Evolutionary conservation across 2,329 filamentous ascomycete species (phyloP), one percentile per base, ranked within the genome.

Genomic region (Endoconidiophora laricicola): DNA sequence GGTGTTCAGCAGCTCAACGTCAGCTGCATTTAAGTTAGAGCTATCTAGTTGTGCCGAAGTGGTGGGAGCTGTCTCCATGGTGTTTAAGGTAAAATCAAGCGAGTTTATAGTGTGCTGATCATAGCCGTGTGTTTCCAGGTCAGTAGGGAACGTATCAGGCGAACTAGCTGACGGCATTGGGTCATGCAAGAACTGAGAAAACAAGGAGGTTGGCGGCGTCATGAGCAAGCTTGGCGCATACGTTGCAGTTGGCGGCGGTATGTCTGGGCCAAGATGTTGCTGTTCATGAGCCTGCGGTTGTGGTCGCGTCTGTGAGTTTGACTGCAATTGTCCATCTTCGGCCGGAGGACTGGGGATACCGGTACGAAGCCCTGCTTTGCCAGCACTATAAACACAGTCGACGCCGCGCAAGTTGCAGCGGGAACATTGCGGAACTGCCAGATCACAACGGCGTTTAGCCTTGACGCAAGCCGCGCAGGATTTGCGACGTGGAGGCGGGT

Each of bases 361-460:
- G 36, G 24, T 12, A 20, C 44, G 44, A 42, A 29, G 14, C 23
- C 42, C 37, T 6, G 42, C 37, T 5, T 38, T 26, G 40, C 37
- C 46, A 16, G n/a, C 36, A 14, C 26, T 44, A 39, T 76, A 78
- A 3, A 64, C 57, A 59, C 76, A 79, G 0, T 58, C 46, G 1
- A 77, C 58, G 1, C 62, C 60, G 24, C 72, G 67, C 50, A 69
- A 67, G 0, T 61, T 58, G 57, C 76, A 79, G 41, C 76, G 67
- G 14, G 67, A 60, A 56, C 76, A 80, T 10, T 65, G 58, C 2
- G 74, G 75, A 12, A 66, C 58, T 16, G 65, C 66, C 37, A 72
- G 66, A 55, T 74, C 71, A 58, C 76, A 79, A 44, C 70, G 70
- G 12, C 75, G 67, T 59, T 78, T 79, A 22, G 74, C 68, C 56